A percentile compares a stretch with the other conserved stretches of the same genome.
phyloP scores from a whole-genome alignment of 2,329 filamentous ascomycete species.

The Paramyrothecium roridum region DNA sequence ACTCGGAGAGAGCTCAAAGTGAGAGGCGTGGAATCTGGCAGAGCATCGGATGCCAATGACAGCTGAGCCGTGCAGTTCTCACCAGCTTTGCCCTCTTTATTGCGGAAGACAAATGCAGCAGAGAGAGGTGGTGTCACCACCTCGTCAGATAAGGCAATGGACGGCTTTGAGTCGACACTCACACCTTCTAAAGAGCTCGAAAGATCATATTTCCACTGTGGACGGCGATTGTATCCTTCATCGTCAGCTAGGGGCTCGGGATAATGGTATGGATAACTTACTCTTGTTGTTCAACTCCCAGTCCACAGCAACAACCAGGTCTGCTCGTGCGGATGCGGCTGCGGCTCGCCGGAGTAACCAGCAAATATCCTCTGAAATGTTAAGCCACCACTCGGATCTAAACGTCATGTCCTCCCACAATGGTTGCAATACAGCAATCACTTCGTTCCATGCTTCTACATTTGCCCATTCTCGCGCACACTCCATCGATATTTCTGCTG shows the following conservation, averaged over 20 bases:
- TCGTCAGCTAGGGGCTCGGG: constrained; percentile 5
- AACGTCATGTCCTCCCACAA: constrained; percentile 57
- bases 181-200: constrained; percentile 52
- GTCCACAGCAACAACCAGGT: constrained; percentile 58
- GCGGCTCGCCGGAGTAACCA: constrained; percentile 61
- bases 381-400: constrained; percentile 56
- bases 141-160: constrained; percentile 48
- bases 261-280: constrained; percentile 29
- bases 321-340: constrained; percentile 45
- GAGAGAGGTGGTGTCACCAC: constrained; percentile 51
- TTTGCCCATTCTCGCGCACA: constrained; percentile 53
- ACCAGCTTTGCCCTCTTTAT: constrained; percentile 58
- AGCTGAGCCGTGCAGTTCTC: constrained; percentile 58
- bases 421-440: constrained; percentile 50
- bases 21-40: constrained; percentile 48
- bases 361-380: constrained; percentile 56
- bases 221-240: constrained; percentile 50
- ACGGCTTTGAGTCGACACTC: constrained; percentile 38
- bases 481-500: constrained; percentile 55
- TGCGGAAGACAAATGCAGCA: constrained; percentile 55
- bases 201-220: constrained; percentile 61
- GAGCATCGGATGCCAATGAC: constrained; percentile 53
- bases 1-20: constrained; percentile 49
- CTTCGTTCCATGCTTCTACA: constrained; percentile 48
- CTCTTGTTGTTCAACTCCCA: constrained; percentile 62